Percentiles rank a stretch among this genome's conserved stretches.
Conservation (phyloP, 1,284 basidiomycete genomes). For the Pisolithus thermaeus region DNA sequence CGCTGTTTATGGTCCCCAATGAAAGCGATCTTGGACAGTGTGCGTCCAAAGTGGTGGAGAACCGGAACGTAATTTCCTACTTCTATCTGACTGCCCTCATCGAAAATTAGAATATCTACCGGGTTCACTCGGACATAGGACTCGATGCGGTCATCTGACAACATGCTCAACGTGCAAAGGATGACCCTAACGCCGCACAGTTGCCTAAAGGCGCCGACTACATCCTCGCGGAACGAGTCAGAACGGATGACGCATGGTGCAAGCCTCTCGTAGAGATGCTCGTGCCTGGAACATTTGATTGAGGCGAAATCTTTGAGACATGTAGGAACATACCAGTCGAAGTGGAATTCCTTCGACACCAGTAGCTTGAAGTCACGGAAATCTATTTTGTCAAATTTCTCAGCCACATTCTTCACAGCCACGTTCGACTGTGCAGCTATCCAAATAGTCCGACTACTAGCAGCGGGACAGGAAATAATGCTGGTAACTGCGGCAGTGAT, state of each 20-base stretch:
- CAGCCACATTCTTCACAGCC: conserved; percentile 51
- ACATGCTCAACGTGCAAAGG: no score
- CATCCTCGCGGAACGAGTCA: conserved; percentile 32
- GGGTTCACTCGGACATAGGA: conserved; percentile 37
- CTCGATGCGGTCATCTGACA: neutral
- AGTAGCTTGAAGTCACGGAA: conserved; percentile 37
- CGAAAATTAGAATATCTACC: conserved; percentile 47
- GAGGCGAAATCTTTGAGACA: neutral
- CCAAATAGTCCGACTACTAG: conserved; percentile 42
- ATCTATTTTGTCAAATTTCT: conserved; percentile 33
- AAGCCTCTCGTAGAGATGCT: conserved; percentile 55
- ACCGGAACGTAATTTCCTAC: conserved; percentile 54
- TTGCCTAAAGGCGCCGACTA: conserved; percentile 5
- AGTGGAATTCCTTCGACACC: conserved; percentile 39
- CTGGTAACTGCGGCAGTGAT: conserved; percentile 45
- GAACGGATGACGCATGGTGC: conserved; percentile 45
- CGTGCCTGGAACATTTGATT: conserved; percentile 49
- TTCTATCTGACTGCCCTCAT: conserved; percentile 65
- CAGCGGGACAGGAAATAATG: conserved; percentile 16
- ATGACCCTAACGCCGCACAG: no score
- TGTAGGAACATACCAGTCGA: conserved; percentile 49
- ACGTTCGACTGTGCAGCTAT: conserved; percentile 66
- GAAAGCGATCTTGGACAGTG: conserved; percentile 57
- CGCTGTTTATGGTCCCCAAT: conserved; percentile 76
- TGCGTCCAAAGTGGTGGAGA: conserved; percentile 37